Evolutionary conservation across 495 filamentous ascomycete species (phyloP).

Genomic region (Rhypophila decipiens): DNA sequence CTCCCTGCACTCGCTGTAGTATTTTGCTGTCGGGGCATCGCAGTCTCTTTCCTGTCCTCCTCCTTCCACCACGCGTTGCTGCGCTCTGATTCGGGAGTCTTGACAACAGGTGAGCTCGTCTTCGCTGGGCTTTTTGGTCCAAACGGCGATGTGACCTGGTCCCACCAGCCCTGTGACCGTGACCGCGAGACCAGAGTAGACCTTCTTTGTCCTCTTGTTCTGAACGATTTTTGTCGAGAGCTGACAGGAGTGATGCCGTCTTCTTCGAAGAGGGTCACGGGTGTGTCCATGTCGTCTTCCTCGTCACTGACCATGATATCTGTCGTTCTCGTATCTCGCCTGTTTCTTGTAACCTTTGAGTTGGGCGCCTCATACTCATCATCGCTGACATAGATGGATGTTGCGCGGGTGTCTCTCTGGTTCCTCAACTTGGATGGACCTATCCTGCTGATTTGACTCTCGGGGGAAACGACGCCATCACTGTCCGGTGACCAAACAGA

Average conservation of each 20-base stretch:
- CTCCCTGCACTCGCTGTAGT: background rate
- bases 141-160: conserved; percentile 73
- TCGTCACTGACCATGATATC: conserved; percentile 22
- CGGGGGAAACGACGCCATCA: conserved; percentile 31
- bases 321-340: conserved; percentile 10
- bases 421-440: conserved; percentile 43
- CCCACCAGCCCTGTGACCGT: conserved; percentile 82
- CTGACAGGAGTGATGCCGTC: conserved; percentile 30
- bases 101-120: conserved; percentile 14
- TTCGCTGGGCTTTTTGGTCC: conserved; percentile 12
- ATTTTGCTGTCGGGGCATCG: conserved; percentile 12
- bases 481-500: conserved; percentile 57
- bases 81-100: background rate
- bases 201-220: conserved; percentile 19
- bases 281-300: conserved; percentile 28
- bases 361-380: conserved; percentile 21
- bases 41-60: conserved; percentile 23
- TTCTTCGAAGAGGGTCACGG: conserved; percentile 44
- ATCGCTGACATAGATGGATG: conserved; percentile 16
- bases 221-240: conserved; percentile 24
- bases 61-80: conserved; percentile 32
- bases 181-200: conserved; percentile 40
- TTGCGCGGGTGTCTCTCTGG: conserved; percentile 9
- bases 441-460: conserved; percentile 57
- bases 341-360: background rate